Evolutionary conservation across 768 basidiomycete species (phyloP).

Genomic region (Rhodotorula taiwanensis): DNA sequence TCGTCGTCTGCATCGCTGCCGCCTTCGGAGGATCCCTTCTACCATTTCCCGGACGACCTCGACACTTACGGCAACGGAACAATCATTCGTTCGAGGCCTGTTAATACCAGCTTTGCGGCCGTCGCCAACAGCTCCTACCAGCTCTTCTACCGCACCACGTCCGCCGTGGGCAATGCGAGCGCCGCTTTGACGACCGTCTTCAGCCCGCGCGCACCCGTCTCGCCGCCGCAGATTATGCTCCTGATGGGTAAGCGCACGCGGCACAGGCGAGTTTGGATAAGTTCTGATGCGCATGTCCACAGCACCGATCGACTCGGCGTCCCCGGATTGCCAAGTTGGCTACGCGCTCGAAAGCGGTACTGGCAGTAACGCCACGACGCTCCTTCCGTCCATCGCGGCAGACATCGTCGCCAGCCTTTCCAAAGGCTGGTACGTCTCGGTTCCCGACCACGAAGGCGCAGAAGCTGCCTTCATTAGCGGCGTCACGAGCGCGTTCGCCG

Average conservation of each 20-base stretch:
- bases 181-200: neutral
- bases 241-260: neutral
- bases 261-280: too few species aligned
- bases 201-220: neutral
- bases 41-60: too few species aligned
- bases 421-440: conserved; percentile 3
- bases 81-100: too few species aligned
- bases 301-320: conserved; percentile 1
- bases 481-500: conserved; percentile 1
- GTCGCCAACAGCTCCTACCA: too few species aligned
- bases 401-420: neutral
- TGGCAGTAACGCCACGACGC: neutral
- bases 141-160: conserved; percentile 1
- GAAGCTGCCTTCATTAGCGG: conserved; percentile 3
- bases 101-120: too few species aligned
- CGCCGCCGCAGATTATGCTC: neutral
- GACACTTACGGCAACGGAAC: too few species aligned
- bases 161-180: neutral
- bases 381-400: neutral
- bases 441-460: conserved; percentile 8
- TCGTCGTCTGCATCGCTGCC: too few species aligned
- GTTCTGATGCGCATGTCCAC: neutral
- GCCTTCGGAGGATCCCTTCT: too few species aligned
- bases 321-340: neutral
- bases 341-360: neutral